Base-by-base conservation (phyloP, 139 green algal species). In the Coccomyxa sp. region DNA sequence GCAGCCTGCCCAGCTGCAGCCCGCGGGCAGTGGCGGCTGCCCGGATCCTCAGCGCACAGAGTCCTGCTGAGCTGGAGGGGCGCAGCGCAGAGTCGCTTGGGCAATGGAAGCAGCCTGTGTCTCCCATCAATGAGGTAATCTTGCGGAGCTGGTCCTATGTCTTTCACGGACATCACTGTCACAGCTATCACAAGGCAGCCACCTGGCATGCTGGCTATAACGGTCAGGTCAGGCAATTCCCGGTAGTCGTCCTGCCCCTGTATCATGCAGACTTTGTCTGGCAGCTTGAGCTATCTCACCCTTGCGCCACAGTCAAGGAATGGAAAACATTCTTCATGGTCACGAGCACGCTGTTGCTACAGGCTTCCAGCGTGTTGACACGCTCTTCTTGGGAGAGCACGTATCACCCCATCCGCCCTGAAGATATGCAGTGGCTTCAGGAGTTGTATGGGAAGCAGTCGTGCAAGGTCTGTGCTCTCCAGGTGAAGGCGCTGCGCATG, bases 21-120 rank as follows among this genome's bases (percentile, higher is more conserved):
- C 39, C 82, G 0, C 77, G 90, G 0, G 76, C 95, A 78, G 55
- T 95, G 70, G 88, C 87, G 6, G 91, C 78, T 0, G 37, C 87
- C 1, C 80, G 91, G 0, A 76, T 90, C 14, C 77, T 93, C 74
- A 84, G 85, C 16, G 86, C 87, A 0, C 39, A 64, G 0, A 81
- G 76, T 7, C 77, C 82, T 14, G 74, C 75, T 12, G 87, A 93
- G 37, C 55, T 94, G 33, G 64, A 76, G 41, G 82, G 79, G 0
- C 84, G 75, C 24, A 73, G 64, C 39, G 31, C 77, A 38, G 73
- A 76, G 9, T 40, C 77, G 31, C 74, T 87, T 31, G 77, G 83
- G 16, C 50, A 33, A 22, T 86, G 82, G 81, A 73, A 78, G 50
- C 38, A n/a, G n/a, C 73, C 80, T 31, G 18, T 64, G 18, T 64